Base-by-base conservation (phyloP, 768 basidiomycete genomes). In the Mycena amicta region DNA sequence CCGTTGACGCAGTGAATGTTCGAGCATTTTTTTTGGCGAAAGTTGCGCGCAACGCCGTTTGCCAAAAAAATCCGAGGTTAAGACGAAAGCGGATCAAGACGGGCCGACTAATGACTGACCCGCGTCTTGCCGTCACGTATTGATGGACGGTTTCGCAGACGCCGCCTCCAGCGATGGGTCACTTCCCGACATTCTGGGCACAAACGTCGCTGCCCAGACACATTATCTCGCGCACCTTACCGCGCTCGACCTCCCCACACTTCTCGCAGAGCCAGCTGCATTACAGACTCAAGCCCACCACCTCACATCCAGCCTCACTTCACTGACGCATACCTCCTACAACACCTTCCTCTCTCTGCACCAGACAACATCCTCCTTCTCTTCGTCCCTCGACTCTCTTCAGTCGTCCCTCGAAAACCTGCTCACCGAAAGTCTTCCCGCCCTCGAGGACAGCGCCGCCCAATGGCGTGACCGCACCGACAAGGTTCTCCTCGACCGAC, bases 341-440 rank as follows among this genome's bases (percentile, higher is more conserved):
- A 86, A 90, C 27, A 94, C 93, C 0, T 96, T 97, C 71, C 83
- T 96, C 61, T 88, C 90, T n/a, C 81, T 95, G 12, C 93, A 95
- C 70, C 72, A 81, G 47, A 89, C 90, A 18, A 92, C 92, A 3
- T 84, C 85, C 49, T 85, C 89, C 0, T 82, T 97, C 55, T 78
- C 85, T 1, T 73, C 78, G 3, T 91, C 94, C 1, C 82, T 98
- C 59, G 79, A 83, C 1, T 86, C 89, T 4, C 82, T 98, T 53
- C 87, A 90, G 1, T 71, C 80, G 11, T 93, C 93, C 5, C 85
- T 98, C 56, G 79, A 84, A 56, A 72, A 82, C 31, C 79, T 98
- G 4, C 74, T 95, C 23, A 75, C 79, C 41, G 72, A 75, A 15
- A 84, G 88, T 49, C 80, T 97, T 13, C 95, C 95, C 0, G 80